Conservation (phyloP, 140 eudicot species). For the Flaveria floridana region DNA sequence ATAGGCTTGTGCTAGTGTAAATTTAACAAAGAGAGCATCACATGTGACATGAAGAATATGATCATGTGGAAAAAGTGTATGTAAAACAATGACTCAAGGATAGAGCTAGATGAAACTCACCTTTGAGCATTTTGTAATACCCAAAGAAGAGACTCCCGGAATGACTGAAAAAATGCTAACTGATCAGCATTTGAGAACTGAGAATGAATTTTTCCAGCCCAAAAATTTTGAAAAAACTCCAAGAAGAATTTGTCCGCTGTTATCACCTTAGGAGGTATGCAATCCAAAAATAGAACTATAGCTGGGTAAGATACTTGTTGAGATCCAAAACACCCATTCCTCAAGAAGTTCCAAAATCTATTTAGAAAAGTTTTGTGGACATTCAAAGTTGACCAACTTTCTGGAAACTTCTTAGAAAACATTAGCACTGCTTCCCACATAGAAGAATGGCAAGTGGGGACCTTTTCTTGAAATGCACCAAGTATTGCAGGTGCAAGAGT, state of each 20-base stretch:
- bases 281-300: conserved; percentile 63
- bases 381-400: conserved; percentile 64
- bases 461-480: conserved; percentile 81
- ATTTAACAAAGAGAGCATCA: background rate
- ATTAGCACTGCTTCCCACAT: conserved; percentile 84
- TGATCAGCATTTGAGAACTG: conserved; percentile 48
- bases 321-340: conserved; percentile 92
- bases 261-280: conserved; percentile 55
- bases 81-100: background rate
- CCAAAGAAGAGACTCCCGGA: conserved; percentile 77
- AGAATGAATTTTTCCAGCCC: conserved; percentile 76
- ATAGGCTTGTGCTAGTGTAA: background rate
- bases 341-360: conserved; percentile 69
- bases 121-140: conserved; percentile 61
- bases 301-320: conserved; percentile 93
- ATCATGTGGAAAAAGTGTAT: conserved; percentile 12
- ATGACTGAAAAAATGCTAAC: conserved; percentile 58
- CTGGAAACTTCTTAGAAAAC: conserved; percentile 60
- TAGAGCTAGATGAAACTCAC: conserved; percentile 36
- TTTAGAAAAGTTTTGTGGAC: conserved; percentile 54
- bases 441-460: conserved; percentile 78
- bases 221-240: conserved; percentile 66
- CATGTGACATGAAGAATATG: background rate
- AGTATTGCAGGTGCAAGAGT: conserved; percentile 62
- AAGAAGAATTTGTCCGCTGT: conserved; percentile 52